These are phyloP conservation scores for Clavulina sp. DNA, from an alignment of 768 basidiomycete genomes.

Conservation along the genomic window DNA sequence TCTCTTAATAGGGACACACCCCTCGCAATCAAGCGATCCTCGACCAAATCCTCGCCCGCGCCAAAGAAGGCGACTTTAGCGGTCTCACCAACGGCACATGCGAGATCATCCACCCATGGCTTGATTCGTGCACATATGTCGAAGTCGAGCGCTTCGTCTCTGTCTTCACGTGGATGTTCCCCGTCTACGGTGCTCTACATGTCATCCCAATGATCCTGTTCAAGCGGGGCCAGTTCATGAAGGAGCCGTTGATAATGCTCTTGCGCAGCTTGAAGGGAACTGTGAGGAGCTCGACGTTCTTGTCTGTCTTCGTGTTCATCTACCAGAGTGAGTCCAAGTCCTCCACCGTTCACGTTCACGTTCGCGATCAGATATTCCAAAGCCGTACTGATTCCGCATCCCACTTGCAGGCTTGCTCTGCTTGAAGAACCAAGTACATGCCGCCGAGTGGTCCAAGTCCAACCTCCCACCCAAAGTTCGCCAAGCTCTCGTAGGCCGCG, in stretches of 20 bases:
- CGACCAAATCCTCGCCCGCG: neutral
- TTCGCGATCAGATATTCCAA: too few relatives aligned
- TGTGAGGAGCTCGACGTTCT: constrained; percentile 67
- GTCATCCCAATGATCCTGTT: constrained; percentile 76
- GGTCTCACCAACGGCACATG: constrained; percentile 15
- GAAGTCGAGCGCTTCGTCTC: constrained; percentile 55
- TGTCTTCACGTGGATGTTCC: constrained; percentile 70
- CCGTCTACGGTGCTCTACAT: constrained; percentile 70
- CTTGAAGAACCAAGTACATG: constrained; percentile 43
- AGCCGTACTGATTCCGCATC: too few relatives aligned
- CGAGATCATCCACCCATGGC: constrained; percentile 60
- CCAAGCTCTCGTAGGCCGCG: constrained; percentile 44
- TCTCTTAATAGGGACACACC: neutral
- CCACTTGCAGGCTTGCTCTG: constrained; percentile 43
- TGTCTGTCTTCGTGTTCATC: constrained; percentile 64
- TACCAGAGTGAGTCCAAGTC: constrained; percentile 49
- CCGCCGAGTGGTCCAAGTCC: constrained; percentile 13
- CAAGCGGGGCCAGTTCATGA: constrained; percentile 46
- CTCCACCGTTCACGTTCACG: neutral
- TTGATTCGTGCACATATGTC: constrained; percentile 39
- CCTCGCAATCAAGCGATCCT: neutral
- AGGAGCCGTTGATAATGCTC: constrained; percentile 50
- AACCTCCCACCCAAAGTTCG: constrained; percentile 26
- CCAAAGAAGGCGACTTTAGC: neutral
- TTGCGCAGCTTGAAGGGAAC: constrained; percentile 52